Base-by-base conservation (phyloP, 2,329 filamentous ascomycete genomes). In the Aureobasidium sp. region DNA sequence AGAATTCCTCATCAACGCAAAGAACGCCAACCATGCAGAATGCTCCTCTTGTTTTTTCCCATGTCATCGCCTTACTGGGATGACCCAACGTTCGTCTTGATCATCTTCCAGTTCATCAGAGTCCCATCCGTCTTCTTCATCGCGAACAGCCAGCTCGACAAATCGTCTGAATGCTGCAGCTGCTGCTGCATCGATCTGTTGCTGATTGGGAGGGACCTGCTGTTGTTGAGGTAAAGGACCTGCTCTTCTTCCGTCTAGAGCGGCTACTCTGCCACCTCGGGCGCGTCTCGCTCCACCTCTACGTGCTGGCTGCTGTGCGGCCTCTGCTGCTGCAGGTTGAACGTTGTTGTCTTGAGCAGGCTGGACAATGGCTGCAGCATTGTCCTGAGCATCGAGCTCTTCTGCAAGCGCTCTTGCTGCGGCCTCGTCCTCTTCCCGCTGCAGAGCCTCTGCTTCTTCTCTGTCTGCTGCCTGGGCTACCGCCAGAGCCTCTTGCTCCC, bases 51-150 rank as follows among this genome's bases (percentile, higher is more conserved):
- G 15, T 9, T 54, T 10, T 41, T 36, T 4, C 1, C 16, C 25
- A 16, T 54, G 16, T 54, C 50, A 54, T 42, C 27, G 53, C 42
- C 39, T 34, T 3, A 50, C 27, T 6, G 44, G 53, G 11, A 63
- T 63, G 16, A 59, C 39, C 61, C 61, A 63, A 5, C 39, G 34
- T 10, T 58, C 61, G 15, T 63, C 72, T 9, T 59, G 71, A 61
- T 73, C 71, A 13, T 72, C 71, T 21, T 81, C 79, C 55, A 84
- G 65, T 66, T 83, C 82, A 67, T 84, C 82, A 64, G 80, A 83
- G 64, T 84, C 81, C 82, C 82, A 84, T 62, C 78, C 82, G 65
- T 84, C 82, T 69, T 84, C 82, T 45, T 79, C 75, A 63, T 84
- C 82, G 57, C 79, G 74, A 61, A 73, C 69, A 6, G 80, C 82